These are phyloP conservation scores for Phytophthora pinifolia DNA, from an alignment of 352 stramenopile species.

Conservation along the genomic window DNA sequence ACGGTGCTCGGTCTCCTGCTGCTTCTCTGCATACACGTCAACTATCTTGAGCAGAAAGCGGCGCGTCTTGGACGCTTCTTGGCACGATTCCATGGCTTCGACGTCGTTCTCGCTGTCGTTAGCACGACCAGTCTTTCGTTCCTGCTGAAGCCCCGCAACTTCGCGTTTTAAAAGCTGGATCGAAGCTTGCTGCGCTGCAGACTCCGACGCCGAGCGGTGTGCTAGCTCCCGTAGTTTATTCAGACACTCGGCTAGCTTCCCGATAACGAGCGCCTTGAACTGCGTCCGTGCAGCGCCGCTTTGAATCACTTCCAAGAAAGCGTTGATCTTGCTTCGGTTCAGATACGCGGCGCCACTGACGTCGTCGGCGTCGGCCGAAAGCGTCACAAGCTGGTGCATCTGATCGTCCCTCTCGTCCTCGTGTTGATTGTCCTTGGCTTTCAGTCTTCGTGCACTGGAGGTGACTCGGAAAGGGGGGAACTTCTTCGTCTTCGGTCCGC, in stretches of 20 bases:
- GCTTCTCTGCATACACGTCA: constrained; percentile 36
- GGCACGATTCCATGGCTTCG: not conserved
- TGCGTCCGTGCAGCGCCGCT: constrained; percentile 40
- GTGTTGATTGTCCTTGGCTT: constrained; percentile 30
- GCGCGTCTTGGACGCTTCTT: constrained; percentile 4
- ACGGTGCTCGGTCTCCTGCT: constrained; percentile 23
- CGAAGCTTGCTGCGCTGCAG: constrained; percentile 28
- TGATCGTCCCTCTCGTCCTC: constrained; percentile 13
- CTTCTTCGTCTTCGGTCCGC: constrained; percentile 22
- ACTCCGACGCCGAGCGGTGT: constrained; percentile 35
- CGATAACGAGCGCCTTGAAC: constrained; percentile 47
- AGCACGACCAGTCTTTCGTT: constrained; percentile 16
- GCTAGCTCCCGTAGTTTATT: constrained; percentile 45
- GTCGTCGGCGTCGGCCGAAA: constrained; percentile 42
- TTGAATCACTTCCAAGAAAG: constrained; percentile 57
- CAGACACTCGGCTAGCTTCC: constrained; percentile 49
- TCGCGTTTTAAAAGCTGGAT: constrained; percentile 44
- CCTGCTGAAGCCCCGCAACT: constrained; percentile 34
- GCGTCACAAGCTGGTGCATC: constrained; percentile 15
- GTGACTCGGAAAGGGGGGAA: constrained; percentile 40
- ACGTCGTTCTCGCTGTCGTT: not conserved
- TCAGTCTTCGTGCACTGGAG: constrained; percentile 9
- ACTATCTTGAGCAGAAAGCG: constrained; percentile 51
- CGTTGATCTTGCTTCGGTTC: constrained; percentile 65
- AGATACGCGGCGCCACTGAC: constrained; percentile 46